phyloP scores from a whole-genome alignment of 1,139 yeast genomes.

The Hanseniaspora sp. region DNA sequence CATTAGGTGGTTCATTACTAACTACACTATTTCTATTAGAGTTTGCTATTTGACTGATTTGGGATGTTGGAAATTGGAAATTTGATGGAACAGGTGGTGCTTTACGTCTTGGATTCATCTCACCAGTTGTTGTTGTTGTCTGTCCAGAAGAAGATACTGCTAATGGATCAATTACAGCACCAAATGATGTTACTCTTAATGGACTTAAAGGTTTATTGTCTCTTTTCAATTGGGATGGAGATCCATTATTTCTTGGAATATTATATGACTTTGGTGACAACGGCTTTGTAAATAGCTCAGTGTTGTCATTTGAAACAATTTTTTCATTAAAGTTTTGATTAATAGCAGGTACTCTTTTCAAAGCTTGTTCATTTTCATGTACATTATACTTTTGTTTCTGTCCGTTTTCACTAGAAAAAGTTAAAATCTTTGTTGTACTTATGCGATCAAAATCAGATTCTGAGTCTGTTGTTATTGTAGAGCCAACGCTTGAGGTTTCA shows the following conservation, averaged over 20 bases:
- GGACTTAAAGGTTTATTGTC: constrained; percentile 9
- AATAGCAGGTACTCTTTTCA: background rate
- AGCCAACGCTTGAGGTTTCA: constrained; percentile 7
- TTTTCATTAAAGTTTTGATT: background rate
- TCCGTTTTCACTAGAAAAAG: too few relatives aligned
- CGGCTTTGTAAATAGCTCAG: background rate
- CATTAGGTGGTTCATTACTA: background rate
- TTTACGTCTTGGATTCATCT: constrained; percentile 13
- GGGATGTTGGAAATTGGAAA: constrained; percentile 12
- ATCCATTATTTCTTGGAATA: background rate
- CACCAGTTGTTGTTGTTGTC: constrained; percentile 11
- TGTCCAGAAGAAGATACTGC: constrained; percentile 14
- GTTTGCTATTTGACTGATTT: constrained; percentile 4
- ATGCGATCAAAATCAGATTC: constrained; percentile 3
- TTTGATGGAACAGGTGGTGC: constrained; percentile 14
- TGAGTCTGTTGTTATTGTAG: constrained; percentile 10
- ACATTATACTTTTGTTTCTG: background rate
- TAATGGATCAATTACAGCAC: constrained; percentile 31
- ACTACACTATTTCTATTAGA: constrained; percentile 5
- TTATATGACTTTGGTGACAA: background rate
- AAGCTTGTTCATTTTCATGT: background rate
- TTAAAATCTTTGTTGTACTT: too few relatives aligned
- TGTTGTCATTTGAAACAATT: background rate
- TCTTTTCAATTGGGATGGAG: background rate
- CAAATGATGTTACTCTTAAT: constrained; percentile 4